Conservation (phyloP, 2,329 filamentous ascomycete genomes). For the Byssothecium circinans region DNA sequence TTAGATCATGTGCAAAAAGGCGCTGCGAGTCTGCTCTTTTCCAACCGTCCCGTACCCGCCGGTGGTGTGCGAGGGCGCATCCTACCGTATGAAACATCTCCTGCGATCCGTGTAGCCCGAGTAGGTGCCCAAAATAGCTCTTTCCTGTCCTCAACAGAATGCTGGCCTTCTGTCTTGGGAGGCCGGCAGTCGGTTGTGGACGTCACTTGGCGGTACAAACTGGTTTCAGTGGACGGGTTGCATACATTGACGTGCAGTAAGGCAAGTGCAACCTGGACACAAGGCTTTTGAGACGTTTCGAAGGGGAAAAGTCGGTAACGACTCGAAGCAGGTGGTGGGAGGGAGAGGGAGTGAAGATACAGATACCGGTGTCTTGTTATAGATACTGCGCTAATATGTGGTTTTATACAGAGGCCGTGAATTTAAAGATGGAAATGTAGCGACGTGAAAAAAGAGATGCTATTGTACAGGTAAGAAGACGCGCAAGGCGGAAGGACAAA, state of each 20-base stretch:
- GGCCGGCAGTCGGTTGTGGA: constrained; percentile 29
- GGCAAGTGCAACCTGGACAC: constrained; percentile 26
- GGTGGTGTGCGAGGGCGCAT: constrained; percentile 24
- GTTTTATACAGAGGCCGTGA: constrained; percentile 45
- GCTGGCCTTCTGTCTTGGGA: constrained; percentile 22
- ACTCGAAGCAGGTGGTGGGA: background rate
- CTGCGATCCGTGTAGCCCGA: constrained; percentile 32
- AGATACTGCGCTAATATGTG: constrained; percentile 37
- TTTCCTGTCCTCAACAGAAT: constrained; percentile 17
- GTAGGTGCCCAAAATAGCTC: constrained; percentile 24
- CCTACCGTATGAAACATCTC: constrained; percentile 33
- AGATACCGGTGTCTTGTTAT: constrained; percentile 24
- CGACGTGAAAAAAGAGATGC: constrained; percentile 19
- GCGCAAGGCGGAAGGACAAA: constrained; percentile 11
- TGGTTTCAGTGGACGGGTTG: constrained; percentile 26
- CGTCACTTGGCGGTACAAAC: constrained; percentile 13
- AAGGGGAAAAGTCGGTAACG: background rate
- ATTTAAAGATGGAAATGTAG: constrained; percentile 14
- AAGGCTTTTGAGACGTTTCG: constrained; percentile 15
- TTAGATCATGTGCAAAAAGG: constrained; percentile 23
- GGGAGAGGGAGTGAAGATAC: background rate
- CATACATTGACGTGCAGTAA: constrained; percentile 30
- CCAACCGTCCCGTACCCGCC: background rate
- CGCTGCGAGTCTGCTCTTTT: constrained; percentile 1
- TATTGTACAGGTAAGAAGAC: constrained; percentile 38